Conservation (phyloP, 768 basidiomycete species). For the Gloeostereum incarnatum region DNA sequence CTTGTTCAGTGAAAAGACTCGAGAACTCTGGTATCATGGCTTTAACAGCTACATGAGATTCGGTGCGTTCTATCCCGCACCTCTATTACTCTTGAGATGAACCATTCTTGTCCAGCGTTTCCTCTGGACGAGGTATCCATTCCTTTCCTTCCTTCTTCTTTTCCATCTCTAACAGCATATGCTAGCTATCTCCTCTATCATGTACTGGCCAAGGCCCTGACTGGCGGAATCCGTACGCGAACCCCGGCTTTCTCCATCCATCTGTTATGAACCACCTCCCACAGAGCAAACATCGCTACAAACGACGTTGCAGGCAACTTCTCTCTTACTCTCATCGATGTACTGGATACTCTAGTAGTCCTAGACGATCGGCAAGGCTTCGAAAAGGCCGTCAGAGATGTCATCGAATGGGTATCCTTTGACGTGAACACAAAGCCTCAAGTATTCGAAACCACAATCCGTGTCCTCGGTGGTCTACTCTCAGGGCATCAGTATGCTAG, state of each 20-base stretch:
- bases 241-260: conserved; percentile 3
- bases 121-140: conserved; percentile 69
- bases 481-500: conserved; percentile 82
- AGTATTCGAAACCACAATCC: conserved; percentile 95
- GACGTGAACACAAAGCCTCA: conserved; percentile 96
- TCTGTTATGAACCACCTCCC: conserved; percentile 7
- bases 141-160: conserved; percentile 5
- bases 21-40: conserved; percentile 85
- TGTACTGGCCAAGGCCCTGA: conserved; percentile 86
- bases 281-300: conserved; percentile 58
- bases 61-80: conserved; percentile 33
- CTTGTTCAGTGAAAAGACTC: conserved; percentile 49
- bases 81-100: conserved; percentile 11
- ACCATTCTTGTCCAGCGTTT: conserved; percentile 42
- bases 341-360: conserved; percentile 87
- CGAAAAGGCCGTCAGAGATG: conserved; percentile 73
- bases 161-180: conserved; percentile 2
- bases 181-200: conserved; percentile 77
- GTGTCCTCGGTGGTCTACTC: conserved; percentile 84
- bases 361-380: conserved; percentile 72
- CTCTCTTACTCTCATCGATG: conserved; percentile 75
- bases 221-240: conserved; percentile 69
- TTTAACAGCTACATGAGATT: conserved; percentile 82
- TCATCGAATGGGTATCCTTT: conserved; percentile 78
- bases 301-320: conserved; percentile 97